Base-by-base conservation (phyloP, 495 filamentous ascomycete genomes). In the Oleoguttula mirabilis region DNA sequence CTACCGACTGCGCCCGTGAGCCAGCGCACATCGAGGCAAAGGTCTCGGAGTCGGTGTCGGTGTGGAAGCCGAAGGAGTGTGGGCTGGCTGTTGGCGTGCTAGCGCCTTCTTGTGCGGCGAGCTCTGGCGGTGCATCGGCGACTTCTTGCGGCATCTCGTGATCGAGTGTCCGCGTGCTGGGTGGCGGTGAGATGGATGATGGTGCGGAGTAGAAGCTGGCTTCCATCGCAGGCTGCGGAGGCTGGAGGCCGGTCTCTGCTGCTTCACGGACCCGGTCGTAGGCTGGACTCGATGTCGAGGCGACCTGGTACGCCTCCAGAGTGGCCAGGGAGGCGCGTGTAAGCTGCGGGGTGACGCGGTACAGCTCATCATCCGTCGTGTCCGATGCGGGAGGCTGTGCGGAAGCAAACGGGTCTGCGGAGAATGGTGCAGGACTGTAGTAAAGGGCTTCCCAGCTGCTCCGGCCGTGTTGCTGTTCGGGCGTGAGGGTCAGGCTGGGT, bases 131-230 rank as follows among this genome's bases (percentile, higher is more conserved):
- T 3, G 27, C 14, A 5, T 21, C 14, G 16, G 20, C 21, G 12
- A 31, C 16, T 3, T n/a, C 23, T 10, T 28, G 24, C 3, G 32
- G 21, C 4, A 7, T 14, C 8, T 45, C 33, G 10, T 21, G 27
- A 11, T 24, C 22, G 32, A 34, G 22, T 2, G 36, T 41, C 5
- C 21, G 31, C 3, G 21, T 30, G 38, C 4, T 20, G 10, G 38
- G n/a, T 6, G 32, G 22, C 5, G 41, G 43, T 4, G 41, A 32
- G 8, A 32, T 36, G 14, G 42, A 51, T 4, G 46, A 43, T n/a
- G 46, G 39, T 21, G 47, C 47, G 17, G 47, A 51, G 37, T 45
- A 51, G 35, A 51, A 51, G 42, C 35, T 40, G 3, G 47, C 30
- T 34, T 51, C 47, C 21, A 46, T 36, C 8, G 21, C 21, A 20